Percentiles rank a stretch among this genome's conserved stretches.
These are phyloP conservation scores for Kwoniella shivajii DNA, from an alignment of 1,284 basidiomycete species.

Conservation along the genomic window DNA sequence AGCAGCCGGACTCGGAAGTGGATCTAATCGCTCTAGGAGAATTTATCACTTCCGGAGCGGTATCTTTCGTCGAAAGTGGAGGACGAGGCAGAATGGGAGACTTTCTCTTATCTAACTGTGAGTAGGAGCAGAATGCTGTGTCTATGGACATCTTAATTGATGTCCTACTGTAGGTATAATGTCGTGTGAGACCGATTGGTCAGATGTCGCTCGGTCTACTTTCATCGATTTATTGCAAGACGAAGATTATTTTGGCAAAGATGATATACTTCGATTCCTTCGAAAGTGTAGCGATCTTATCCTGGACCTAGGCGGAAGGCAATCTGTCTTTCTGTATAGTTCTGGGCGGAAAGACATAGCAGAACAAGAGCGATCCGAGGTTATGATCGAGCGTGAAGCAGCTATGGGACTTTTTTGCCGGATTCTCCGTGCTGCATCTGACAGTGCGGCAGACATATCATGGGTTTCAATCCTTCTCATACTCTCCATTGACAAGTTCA, in stretches of 20 bases:
- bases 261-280: no score
- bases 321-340: background rate
- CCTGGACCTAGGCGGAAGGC: background rate
- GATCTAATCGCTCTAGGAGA: background rate
- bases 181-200: no score
- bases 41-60: background rate
- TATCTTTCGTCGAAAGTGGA: background rate
- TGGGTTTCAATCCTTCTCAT: conserved; percentile 15
- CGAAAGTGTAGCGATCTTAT: no score
- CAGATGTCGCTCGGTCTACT: no score
- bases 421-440: background rate
- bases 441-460: background rate
- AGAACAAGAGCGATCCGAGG: background rate
- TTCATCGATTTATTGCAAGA: no score
- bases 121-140: no score
- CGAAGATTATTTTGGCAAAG: no score
- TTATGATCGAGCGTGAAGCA: background rate
- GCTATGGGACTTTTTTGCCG: conserved; percentile 7
- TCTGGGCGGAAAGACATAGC: background rate
- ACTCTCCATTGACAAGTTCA: conserved; percentile 12
- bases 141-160: no score
- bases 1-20: background rate
- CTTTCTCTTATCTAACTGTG: no score
- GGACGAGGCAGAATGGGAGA: no score
- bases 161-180: no score